Evolutionary conservation across 805 yeast species (phyloP).

Genomic region (Lipomyces spencermartinsiae): DNA sequence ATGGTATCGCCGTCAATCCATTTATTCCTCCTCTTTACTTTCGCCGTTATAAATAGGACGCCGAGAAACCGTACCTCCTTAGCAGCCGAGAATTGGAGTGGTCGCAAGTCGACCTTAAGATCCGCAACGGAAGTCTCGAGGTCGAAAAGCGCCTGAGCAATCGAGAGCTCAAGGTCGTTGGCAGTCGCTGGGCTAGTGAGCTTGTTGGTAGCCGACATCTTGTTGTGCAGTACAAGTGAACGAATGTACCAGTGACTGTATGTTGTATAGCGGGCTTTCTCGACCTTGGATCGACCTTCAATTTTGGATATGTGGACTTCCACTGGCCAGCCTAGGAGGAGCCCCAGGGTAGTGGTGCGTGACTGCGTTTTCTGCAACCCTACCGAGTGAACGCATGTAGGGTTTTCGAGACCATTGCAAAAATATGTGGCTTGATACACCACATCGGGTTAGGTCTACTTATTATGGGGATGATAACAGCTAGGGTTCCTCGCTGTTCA

Average conservation of each 20-base stretch:
- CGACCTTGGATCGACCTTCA: background rate
- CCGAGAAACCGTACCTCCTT: slow-evolving; percentile 68
- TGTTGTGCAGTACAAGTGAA: slow-evolving; percentile 17
- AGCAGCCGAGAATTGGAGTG: slow-evolving; percentile 97
- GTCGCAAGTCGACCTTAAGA: slow-evolving; percentile 97
- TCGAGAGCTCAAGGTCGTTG: slow-evolving; percentile 98
- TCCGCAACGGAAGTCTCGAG: slow-evolving; percentile 93
- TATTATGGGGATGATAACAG: background rate
- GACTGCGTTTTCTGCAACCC: background rate
- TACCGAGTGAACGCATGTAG: background rate
- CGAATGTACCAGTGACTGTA: slow-evolving; percentile 35
- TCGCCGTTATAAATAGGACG: background rate
- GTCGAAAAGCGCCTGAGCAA: slow-evolving; percentile 98
- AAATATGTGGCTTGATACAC: too few relatives aligned
- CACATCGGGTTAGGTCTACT: background rate
- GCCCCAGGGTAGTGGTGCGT: too few relatives aligned
- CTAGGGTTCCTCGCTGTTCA: background rate
- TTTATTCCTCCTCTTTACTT: slow-evolving; percentile 7
- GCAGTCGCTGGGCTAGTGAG: slow-evolving; percentile 80
- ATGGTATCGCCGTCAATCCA: background rate
- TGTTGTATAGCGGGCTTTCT: background rate
- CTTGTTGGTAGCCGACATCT: slow-evolving; percentile 97
- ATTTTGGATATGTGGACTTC: background rate
- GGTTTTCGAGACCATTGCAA: background rate
- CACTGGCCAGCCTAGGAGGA: background rate